Percentiles rank a stretch among this genome's conserved stretches.
Evolutionary conservation across 179 eudicot genomes (phyloP).

Genomic region (Nepenthes alata): DNA sequence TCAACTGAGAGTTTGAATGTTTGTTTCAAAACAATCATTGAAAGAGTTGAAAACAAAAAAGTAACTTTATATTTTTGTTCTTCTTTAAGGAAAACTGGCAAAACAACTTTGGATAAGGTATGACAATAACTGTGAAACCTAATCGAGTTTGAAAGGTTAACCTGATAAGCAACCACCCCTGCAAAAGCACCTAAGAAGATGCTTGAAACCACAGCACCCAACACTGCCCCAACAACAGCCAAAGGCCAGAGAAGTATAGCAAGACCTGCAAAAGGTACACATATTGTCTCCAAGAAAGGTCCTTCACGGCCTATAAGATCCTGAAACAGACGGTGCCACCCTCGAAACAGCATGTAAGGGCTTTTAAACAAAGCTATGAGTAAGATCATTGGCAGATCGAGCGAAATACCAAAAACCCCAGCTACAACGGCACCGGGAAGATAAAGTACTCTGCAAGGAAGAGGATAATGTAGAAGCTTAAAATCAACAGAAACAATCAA

Average conservation of each 20-base stretch:
- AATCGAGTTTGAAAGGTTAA: constrained; percentile 6
- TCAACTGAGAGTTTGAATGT: too few relatives aligned
- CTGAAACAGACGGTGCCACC: constrained; percentile 76
- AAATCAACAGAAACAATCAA: too few relatives aligned
- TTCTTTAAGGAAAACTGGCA: too few relatives aligned
- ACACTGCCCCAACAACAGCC: constrained; percentile 80
- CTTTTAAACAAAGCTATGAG: constrained; percentile 63
- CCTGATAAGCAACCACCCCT: constrained; percentile 78
- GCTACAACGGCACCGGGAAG: constrained; percentile 66
- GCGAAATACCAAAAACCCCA: constrained; percentile 47
- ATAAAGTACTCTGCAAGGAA: constrained; percentile 47
- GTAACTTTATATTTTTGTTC: too few relatives aligned
- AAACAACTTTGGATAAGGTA: too few relatives aligned
- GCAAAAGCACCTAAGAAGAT: constrained; percentile 73
- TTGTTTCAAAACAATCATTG: too few relatives aligned
- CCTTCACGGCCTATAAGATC: constrained; percentile 94
- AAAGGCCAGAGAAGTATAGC: constrained; percentile 90
- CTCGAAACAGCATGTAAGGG: constrained; percentile 87
- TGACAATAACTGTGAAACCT: background rate
- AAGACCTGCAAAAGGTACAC: constrained; percentile 91
- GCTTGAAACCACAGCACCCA: constrained; percentile 67
- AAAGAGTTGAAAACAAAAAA: too few relatives aligned
- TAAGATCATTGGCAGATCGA: constrained; percentile 63
- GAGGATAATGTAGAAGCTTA: background rate
- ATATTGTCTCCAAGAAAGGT: constrained; percentile 88